phyloP scores from a whole-genome alignment of 371 early-diverging fungal genomes.

The Capillidium rhysosporum region DNA sequence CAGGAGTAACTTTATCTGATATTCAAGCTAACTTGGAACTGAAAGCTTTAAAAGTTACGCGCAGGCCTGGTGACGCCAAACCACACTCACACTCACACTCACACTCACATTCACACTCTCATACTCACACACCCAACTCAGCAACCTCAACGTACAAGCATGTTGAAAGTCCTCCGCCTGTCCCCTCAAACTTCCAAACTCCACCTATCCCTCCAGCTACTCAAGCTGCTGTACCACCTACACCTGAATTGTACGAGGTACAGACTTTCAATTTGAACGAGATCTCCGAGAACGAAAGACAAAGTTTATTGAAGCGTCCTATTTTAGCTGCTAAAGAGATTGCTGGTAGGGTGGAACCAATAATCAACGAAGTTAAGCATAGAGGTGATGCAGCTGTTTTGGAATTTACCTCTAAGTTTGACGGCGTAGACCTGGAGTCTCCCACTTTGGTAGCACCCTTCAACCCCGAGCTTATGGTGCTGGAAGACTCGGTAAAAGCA shows the following conservation, averaged over 20 bases:
- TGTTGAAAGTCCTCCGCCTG: slow-evolving; percentile 1
- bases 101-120: too few relatives aligned
- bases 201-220: background rate
- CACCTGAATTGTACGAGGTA: slow-evolving; percentile 35
- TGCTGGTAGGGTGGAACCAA: slow-evolving; percentile 68
- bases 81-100: slow-evolving; percentile 28
- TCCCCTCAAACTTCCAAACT: background rate
- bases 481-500: slow-evolving; percentile 40
- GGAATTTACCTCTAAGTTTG: slow-evolving; percentile 76
- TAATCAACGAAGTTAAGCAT: slow-evolving; percentile 60
- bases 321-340: slow-evolving; percentile 79
- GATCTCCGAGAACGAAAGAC: slow-evolving; percentile 22
- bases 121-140: too few relatives aligned
- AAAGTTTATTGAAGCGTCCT: slow-evolving; percentile 62
- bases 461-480: slow-evolving; percentile 30
- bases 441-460: slow-evolving; percentile 76
- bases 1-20: slow-evolving; percentile 66
- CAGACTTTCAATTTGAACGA: slow-evolving; percentile 24
- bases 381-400: slow-evolving; percentile 73
- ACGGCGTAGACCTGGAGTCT: slow-evolving; percentile 47
- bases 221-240: slow-evolving; percentile 10
- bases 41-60: slow-evolving; percentile 63
- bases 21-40: slow-evolving; percentile 69
- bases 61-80: slow-evolving; percentile 89
- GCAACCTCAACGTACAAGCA: background rate